Conservation (phyloP, 805 yeast genomes). For the Yamadazyma akitaensis region DNA sequence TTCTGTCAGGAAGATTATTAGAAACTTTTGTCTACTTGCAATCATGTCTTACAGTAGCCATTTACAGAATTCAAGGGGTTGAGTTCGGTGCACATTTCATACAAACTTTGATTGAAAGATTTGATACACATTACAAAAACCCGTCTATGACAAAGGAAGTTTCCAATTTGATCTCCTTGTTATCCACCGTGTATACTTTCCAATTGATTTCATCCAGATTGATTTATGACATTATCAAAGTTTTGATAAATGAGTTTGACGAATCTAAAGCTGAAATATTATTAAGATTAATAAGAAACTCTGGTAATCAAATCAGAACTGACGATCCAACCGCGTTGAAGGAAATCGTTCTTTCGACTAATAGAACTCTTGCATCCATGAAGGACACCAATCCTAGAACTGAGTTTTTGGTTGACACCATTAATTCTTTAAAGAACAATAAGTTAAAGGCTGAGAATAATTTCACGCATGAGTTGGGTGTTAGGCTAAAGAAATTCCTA, state of each 20-base stretch:
- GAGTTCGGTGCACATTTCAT: constrained; percentile 87
- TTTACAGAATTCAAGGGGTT: constrained; percentile 76
- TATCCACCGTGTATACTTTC: constrained; percentile 74
- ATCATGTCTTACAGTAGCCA: constrained; percentile 70
- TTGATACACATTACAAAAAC: constrained; percentile 43
- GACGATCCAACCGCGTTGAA: constrained; percentile 88
- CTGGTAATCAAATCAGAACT: constrained; percentile 81
- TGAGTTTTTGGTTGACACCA: constrained; percentile 78
- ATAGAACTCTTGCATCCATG: constrained; percentile 38
- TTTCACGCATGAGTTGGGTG: constrained; percentile 47
- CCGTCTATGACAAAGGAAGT: constrained; percentile 42
- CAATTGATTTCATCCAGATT: constrained; percentile 72
- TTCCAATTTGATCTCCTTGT: constrained; percentile 65
- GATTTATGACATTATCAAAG: constrained; percentile 70
- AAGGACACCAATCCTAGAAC: constrained; percentile 56
- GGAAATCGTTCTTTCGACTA: constrained; percentile 65
- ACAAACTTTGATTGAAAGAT: constrained; percentile 73
- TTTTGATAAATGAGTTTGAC: constrained; percentile 51
- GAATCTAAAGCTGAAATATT: constrained; percentile 78
- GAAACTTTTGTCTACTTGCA: constrained; percentile 80
- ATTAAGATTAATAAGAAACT: constrained; percentile 63
- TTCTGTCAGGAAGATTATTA: constrained; percentile 59
- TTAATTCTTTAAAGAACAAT: constrained; percentile 83
- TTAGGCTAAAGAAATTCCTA: constrained; percentile 60
- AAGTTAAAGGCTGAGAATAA: constrained; percentile 59